A percentile compares a stretch with the other conserved stretches of the same genome.
These are phyloP conservation scores for Hura crepitans DNA, from an alignment of 441 rosid species.

Conservation along the genomic window DNA sequence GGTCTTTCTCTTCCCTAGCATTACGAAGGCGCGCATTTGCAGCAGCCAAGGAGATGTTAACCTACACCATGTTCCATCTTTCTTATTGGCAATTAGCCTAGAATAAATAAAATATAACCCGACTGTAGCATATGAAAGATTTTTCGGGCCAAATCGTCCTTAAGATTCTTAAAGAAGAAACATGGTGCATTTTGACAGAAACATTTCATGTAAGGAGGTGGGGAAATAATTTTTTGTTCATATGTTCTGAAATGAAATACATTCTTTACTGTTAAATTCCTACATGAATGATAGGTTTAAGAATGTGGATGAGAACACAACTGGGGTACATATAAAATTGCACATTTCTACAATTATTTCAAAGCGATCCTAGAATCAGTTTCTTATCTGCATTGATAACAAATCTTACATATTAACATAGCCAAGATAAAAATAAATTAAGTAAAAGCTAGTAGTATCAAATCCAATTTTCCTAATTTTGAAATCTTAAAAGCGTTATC, in stretches of 20 bases:
- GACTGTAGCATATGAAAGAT: slow-evolving; percentile 2
- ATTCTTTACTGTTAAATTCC: slow-evolving; percentile 3
- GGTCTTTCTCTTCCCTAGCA: slow-evolving; percentile 89
- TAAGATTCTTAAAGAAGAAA: not conserved
- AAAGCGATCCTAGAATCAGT: not conserved
- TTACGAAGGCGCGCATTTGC: slow-evolving; percentile 79
- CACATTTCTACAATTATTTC: not conserved
- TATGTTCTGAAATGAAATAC: not conserved
- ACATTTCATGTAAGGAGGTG: not conserved
- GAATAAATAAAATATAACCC: not conserved
- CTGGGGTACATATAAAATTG: not conserved
- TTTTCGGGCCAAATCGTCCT: not conserved
- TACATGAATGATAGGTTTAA: not conserved
- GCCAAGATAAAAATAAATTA: too few relatives aligned
- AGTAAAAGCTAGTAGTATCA: too few relatives aligned
- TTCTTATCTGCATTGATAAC: not conserved
- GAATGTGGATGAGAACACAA: not conserved
- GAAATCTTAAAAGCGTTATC: too few relatives aligned
- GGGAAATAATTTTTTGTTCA: not conserved
- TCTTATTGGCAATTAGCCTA: slow-evolving; percentile 20
- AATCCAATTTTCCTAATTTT: too few relatives aligned
- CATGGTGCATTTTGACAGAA: not conserved
- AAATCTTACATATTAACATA: not conserved
- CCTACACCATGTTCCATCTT: slow-evolving; percentile 40
- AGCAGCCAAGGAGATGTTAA: slow-evolving; percentile 84